Evolutionary conservation across 371 early-diverging fungal genomes (phyloP).

Genomic region (Basidiobolus heterosporus): DNA sequence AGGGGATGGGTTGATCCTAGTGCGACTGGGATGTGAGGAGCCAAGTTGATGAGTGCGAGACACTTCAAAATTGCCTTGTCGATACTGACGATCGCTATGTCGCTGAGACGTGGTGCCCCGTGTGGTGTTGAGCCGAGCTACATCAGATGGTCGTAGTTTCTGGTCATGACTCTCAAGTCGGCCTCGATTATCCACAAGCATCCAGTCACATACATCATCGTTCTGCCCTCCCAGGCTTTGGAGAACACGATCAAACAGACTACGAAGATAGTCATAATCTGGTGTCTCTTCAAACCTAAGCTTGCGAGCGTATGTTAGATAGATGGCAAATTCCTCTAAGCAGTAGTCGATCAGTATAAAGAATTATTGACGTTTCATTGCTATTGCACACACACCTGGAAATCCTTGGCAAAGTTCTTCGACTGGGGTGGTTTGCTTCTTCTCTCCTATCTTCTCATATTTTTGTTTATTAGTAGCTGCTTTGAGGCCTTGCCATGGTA

Average conservation of each 20-base stretch:
- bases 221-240: constrained; percentile 56
- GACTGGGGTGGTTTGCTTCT: constrained; percentile 85
- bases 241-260: constrained; percentile 73
- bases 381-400: constrained; percentile 33
- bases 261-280: constrained; percentile 80
- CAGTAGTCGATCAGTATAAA: constrained; percentile 2
- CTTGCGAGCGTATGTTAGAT: constrained; percentile 83
- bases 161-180: no score
- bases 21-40: no score
- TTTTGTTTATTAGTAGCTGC: constrained; percentile 97
- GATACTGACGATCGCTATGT: no score
- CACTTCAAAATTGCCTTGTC: no score
- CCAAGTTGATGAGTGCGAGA: no score
- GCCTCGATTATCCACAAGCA: constrained; percentile 24
- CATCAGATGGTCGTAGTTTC: no score
- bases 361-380: background rate
- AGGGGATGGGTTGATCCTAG: no score
- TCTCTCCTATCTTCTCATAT: constrained; percentile 95
- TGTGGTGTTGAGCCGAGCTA: no score
- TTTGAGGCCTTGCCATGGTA: constrained; percentile 98
- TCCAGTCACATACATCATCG: constrained; percentile 95
- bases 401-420: constrained; percentile 86
- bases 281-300: constrained; percentile 94
- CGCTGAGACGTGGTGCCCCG: no score
- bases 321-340: constrained; percentile 71